Evolutionary conservation across 225 moss, liverwort and hornwort species (phyloP).

Genomic region (Ulota crispa): DNA sequence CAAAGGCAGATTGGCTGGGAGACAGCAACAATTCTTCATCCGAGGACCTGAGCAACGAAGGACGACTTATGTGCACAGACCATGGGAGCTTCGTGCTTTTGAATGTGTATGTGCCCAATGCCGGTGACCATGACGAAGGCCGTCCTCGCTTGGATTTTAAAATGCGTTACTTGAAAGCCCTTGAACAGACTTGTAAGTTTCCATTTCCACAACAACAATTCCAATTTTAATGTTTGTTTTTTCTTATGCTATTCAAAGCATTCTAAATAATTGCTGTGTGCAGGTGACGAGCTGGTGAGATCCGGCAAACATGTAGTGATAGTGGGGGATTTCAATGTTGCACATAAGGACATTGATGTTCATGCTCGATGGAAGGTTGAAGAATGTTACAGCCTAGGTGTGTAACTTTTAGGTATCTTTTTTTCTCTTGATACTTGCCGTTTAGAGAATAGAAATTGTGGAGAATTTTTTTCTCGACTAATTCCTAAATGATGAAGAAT

Average conservation of each 20-base stretch:
- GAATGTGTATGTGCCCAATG: slow-evolving; percentile 85
- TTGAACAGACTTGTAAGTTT: slow-evolving; percentile 61
- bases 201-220: background rate
- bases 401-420: slow-evolving; percentile 32
- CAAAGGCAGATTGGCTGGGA: slow-evolving; percentile 73
- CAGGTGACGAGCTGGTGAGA: slow-evolving; percentile 72
- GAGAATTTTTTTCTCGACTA: background rate
- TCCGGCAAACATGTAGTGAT: slow-evolving; percentile 71
- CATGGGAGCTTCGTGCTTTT: slow-evolving; percentile 81
- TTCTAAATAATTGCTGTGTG: background rate
- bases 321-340: slow-evolving; percentile 81
- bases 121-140: slow-evolving; percentile 67
- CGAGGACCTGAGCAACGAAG: slow-evolving; percentile 67
- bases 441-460: background rate
- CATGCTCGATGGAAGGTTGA: slow-evolving; percentile 72
- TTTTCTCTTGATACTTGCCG: background rate
- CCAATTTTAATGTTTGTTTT: background rate
- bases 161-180: slow-evolving; percentile 64
- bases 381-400: slow-evolving; percentile 71
- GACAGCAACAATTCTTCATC: slow-evolving; percentile 28
- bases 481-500: background rate
- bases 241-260: background rate
- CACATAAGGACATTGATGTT: slow-evolving; percentile 69
- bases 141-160: slow-evolving; percentile 79
- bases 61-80: slow-evolving; percentile 71